Conservation (phyloP, 2,329 filamentous ascomycete species). For the Claviceps digitariae region DNA sequence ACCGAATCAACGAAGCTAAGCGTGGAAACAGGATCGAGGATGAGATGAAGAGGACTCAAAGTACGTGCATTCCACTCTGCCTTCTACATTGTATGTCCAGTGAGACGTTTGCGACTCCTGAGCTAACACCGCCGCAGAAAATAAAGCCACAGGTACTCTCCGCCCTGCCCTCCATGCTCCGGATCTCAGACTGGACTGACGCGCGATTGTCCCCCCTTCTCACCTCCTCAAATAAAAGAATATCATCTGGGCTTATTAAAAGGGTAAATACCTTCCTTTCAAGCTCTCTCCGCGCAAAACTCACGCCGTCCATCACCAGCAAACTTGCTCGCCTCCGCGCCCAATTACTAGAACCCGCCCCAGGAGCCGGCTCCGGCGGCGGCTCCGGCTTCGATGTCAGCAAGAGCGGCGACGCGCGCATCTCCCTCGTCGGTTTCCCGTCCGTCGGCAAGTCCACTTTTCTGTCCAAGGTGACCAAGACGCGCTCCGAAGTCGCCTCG, state of each 20-base stretch:
- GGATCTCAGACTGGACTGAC: slow-evolving; percentile 7
- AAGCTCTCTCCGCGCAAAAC: slow-evolving; percentile 45
- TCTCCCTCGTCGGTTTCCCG: slow-evolving; percentile 95
- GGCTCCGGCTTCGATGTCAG: slow-evolving; percentile 86
- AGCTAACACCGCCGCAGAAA: slow-evolving; percentile 48
- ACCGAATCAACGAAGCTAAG: slow-evolving; percentile 11
- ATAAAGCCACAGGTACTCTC: slow-evolving; percentile 87
- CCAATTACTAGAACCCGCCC: slow-evolving; percentile 80
- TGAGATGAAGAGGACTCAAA: slow-evolving; percentile 98
- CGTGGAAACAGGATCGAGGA: slow-evolving; percentile 74
- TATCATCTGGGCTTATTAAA: slow-evolving; percentile 97
- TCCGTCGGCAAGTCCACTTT: slow-evolving; percentile 99
- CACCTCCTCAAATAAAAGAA: slow-evolving; percentile 39
- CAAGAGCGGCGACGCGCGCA: slow-evolving; percentile 91
- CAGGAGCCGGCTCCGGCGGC: slow-evolving; percentile 62
- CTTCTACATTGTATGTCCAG: too few relatives aligned
- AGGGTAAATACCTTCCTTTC: slow-evolving; percentile 47
- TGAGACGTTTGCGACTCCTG: not conserved
- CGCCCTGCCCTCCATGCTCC: too few relatives aligned
- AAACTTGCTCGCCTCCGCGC: slow-evolving; percentile 92
- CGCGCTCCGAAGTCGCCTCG: slow-evolving; percentile 86
- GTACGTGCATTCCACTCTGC: slow-evolving; percentile 38
- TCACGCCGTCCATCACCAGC: slow-evolving; percentile 31
- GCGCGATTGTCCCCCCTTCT: not conserved
- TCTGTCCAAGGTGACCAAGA: slow-evolving; percentile 97